Conservation (phyloP, 78 protist genomes). For the Corallochytrium limacisporum region DNA sequence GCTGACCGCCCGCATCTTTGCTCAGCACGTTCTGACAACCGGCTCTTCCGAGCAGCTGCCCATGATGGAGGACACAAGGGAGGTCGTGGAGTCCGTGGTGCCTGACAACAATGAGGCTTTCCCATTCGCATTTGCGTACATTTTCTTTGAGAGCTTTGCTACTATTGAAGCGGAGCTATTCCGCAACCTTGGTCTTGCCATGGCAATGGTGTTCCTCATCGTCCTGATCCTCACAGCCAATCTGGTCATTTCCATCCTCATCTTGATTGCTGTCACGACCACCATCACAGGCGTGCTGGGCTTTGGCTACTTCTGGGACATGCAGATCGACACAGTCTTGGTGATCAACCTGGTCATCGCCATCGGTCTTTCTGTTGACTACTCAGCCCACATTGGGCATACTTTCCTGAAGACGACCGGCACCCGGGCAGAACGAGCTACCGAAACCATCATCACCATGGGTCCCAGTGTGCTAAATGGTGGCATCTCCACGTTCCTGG, state of each 20-base stretch:
- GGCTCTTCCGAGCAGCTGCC: too few species aligned
- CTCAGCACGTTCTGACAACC: too few species aligned
- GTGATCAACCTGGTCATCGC: conserved; percentile 17
- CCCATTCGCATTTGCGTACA: too few species aligned
- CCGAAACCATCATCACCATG: background rate
- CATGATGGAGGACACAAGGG: too few species aligned
- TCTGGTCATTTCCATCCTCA: background rate
- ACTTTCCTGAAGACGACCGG: background rate
- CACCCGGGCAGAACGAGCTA: background rate
- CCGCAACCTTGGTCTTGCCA: too few species aligned
- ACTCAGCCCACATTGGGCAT: conserved; percentile 33
- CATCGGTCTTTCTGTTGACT: conserved; percentile 32
- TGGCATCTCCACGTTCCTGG: conserved; percentile 29
- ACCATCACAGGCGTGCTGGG: background rate
- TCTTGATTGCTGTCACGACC: background rate
- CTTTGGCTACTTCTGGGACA: background rate
- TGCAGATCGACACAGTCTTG: conserved; percentile 14
- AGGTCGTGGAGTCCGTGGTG: too few species aligned
- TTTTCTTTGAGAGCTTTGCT: too few species aligned
- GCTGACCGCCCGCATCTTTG: too few species aligned
- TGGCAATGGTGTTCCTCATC: background rate
- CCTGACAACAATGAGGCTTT: too few species aligned
- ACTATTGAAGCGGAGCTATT: too few species aligned
- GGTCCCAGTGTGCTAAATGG: conserved; percentile 28
- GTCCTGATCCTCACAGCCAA: background rate